Evolutionary conservation across 1,139 yeast genomes (phyloP), one percentile per base, ranked within the genome.

Genomic region (Saccharomyces hybrid): DNA sequence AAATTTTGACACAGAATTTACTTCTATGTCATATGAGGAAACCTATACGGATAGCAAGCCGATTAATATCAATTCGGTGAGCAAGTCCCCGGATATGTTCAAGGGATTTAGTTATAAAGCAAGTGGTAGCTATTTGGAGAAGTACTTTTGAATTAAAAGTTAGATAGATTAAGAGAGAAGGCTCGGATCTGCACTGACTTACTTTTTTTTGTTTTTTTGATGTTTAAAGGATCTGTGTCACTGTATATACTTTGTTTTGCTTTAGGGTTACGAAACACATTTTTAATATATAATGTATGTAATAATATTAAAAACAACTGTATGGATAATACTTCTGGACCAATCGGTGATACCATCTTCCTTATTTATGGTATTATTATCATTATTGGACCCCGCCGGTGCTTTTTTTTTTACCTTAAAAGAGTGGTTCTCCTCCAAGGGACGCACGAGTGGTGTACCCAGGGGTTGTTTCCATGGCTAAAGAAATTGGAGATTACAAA

Each of bases 1-100:
- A 69, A 93, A 93, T 68, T 93, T 93, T 68, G 95, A 93, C 63
- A 72, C 78, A 23, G 96, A 89, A 62, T 93, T 91, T 71, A 91
- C 98, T 0, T 83, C 80, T n/a, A 82, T 90, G 88, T 68, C 72
- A 25, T 63, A 68, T 47, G 70, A 68, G 46, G 64, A 64, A 42
- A 62, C 62, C 23, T 58, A 60, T 50, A 53, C 57, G n/a, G 55
- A 52, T 14, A 49, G 38, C 25, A 51, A 42, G 41, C 26, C 52
- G 3, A 55, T 58, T 44, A 49, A 60, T 56, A 51, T 55, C 32
- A 54, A 54, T 5, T 34, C 26, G 2, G 46, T 46, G n/a, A 46
- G 48, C 4, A 54, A 55, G 25, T 47, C 57, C 19, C 50, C 56
- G 13, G 73, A 71, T 54, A 56, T 66, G 26, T 75, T 75, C 56